Conservation (phyloP, 345 rosid genomes). For the Lepidium aucheri region DNA sequence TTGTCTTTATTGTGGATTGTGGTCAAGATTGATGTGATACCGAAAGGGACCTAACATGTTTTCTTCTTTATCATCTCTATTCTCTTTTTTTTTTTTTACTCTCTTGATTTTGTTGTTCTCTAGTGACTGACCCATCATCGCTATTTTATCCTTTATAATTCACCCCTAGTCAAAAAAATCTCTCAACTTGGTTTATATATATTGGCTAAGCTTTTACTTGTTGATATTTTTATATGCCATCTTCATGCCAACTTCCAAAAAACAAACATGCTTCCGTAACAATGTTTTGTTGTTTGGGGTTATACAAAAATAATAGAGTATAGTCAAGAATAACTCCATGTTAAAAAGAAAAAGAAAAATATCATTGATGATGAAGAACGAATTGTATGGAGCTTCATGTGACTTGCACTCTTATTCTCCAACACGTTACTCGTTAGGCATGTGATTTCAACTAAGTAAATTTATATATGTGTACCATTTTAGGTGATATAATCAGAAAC, state of each 20-base stretch:
- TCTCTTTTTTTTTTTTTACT: not conserved
- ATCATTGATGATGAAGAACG: not conserved
- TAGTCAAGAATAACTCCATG: not conserved
- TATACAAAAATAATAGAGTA: not conserved
- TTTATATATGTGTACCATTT: too few species aligned
- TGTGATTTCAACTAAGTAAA: too few species aligned
- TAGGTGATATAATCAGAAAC: too few species aligned
- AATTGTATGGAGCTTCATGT: not conserved
- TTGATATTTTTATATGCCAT: not conserved
- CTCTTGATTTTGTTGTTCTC: not conserved
- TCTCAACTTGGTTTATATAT: not conserved
- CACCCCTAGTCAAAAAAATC: not conserved
- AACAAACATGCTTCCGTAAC: not conserved
- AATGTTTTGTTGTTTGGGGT: not conserved
- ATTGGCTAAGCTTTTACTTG: not conserved
- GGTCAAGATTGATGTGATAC: slow-evolving; percentile 23
- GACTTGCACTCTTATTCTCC: not conserved
- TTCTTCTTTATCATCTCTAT: not conserved
- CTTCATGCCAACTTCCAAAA: not conserved
- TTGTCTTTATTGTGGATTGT: not conserved
- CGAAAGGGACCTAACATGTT: slow-evolving; percentile 7
- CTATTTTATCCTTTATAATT: not conserved
- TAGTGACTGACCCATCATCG: slow-evolving; percentile 4
- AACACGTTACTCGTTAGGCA: not conserved
- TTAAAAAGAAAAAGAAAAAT: not conserved